Percentiles rank a stretch among this genome's conserved stretches.
Evolutionary conservation across 2,329 filamentous ascomycete genomes (phyloP).

Genomic region (Hypoxylon sp.): DNA sequence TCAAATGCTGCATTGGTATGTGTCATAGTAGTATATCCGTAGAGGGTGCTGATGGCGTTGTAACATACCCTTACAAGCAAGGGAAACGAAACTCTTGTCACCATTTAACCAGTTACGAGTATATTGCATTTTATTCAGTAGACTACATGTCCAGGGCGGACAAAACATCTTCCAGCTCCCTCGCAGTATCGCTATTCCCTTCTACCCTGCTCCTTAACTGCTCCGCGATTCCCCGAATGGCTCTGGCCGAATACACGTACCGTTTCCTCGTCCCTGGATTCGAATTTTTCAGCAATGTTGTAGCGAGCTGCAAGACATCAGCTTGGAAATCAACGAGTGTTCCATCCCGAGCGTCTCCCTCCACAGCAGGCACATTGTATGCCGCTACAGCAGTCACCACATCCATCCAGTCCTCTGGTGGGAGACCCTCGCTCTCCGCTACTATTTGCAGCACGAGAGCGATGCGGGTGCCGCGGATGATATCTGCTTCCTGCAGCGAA

Average conservation of each 20-base stretch:
- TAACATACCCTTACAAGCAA: not conserved
- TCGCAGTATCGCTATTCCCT: slow-evolving; percentile 20
- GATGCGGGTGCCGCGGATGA: slow-evolving; percentile 67
- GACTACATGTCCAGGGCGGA: slow-evolving; percentile 18
- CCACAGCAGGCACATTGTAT: slow-evolving; percentile 59
- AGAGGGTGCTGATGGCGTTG: not conserved
- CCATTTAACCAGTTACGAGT: not conserved
- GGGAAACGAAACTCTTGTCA: not conserved
- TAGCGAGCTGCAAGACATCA: slow-evolving; percentile 69
- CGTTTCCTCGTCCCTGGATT: slow-evolving; percentile 63
- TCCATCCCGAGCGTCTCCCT: slow-evolving; percentile 16
- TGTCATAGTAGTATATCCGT: not conserved
- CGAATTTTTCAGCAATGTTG: slow-evolving; percentile 65
- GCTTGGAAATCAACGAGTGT: slow-evolving; percentile 65
- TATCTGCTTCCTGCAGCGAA: slow-evolving; percentile 50
- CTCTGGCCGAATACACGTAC: slow-evolving; percentile 66
- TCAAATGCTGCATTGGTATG: not conserved
- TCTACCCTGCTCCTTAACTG: slow-evolving; percentile 55
- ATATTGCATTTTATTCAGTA: slow-evolving; percentile 2
- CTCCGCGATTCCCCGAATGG: slow-evolving; percentile 64
- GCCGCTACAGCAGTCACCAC: slow-evolving; percentile 66
- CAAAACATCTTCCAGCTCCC: slow-evolving; percentile 35
- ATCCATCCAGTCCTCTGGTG: slow-evolving; percentile 70
- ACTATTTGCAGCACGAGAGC: slow-evolving; percentile 69
- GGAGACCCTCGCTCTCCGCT: slow-evolving; percentile 63